phyloP scores from a whole-genome alignment of 2,329 filamentous ascomycete genomes.

The Annulohypoxylon truncatum region DNA sequence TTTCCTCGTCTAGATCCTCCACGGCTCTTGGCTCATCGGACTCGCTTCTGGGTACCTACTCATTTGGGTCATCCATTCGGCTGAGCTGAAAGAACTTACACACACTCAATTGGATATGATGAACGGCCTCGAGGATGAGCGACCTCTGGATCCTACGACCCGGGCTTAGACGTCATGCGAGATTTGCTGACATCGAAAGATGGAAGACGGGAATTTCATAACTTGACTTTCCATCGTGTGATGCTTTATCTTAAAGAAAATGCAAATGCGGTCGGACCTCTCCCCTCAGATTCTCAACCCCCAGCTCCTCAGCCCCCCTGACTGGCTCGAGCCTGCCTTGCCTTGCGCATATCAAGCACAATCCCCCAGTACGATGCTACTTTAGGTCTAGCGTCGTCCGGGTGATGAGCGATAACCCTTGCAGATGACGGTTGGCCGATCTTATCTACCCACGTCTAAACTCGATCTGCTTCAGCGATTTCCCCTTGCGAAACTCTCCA shows the following conservation, averaged over 20 bases:
- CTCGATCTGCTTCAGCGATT: slow-evolving; percentile 42
- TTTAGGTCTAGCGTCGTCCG: slow-evolving; percentile 27
- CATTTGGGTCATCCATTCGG: background rate
- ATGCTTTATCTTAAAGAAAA: slow-evolving; percentile 20
- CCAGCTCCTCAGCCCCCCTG: background rate
- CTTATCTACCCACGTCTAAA: slow-evolving; percentile 39
- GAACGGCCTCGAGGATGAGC: slow-evolving; percentile 5
- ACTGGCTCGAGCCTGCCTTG: slow-evolving; percentile 12
- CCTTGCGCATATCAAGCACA: slow-evolving; percentile 19
- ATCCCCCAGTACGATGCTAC: no score
- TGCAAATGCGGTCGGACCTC: slow-evolving; percentile 30
- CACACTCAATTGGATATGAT: background rate
- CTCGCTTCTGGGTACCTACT: slow-evolving; percentile 1
- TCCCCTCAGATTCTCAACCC: slow-evolving; percentile 6
- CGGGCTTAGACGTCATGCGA: slow-evolving; percentile 8
- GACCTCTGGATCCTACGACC: background rate
- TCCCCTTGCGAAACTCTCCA: slow-evolving; percentile 44
- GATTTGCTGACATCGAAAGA: background rate
- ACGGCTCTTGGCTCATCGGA: background rate
- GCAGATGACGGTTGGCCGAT: slow-evolving; percentile 28
- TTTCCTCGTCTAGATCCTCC: slow-evolving; percentile 5
- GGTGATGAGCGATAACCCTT: slow-evolving; percentile 35
- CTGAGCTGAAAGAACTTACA: background rate
- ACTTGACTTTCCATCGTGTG: background rate
- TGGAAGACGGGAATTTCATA: background rate